phyloP scores from a whole-genome alignment of 2,329 filamentous ascomycete genomes.

The Diplodia seriata region DNA sequence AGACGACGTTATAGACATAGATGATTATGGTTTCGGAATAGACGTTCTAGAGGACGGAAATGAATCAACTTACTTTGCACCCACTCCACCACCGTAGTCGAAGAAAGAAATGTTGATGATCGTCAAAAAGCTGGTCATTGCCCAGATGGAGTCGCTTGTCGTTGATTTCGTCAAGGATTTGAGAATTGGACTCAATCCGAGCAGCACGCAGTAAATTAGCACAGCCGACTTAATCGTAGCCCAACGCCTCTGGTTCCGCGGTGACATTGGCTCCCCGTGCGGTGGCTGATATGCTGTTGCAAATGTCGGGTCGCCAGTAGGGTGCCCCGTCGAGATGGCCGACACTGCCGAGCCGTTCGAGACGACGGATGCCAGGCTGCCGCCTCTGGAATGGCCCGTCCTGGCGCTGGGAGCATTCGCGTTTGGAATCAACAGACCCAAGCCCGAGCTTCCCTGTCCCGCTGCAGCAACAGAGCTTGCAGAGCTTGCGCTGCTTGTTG shows the following conservation, averaged over 20 bases:
- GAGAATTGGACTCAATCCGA: conserved; percentile 91
- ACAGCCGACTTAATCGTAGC: conserved; percentile 90
- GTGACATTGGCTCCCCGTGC: conserved; percentile 55
- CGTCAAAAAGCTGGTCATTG: conserved; percentile 90
- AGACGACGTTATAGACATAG: conserved; percentile 28
- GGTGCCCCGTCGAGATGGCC: conserved; percentile 37
- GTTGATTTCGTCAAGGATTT: conserved; percentile 96
- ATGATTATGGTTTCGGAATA: conserved; percentile 30
- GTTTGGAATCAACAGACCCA: conserved; percentile 47
- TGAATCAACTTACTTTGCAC: conserved; percentile 54
- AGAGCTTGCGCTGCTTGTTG: conserved; percentile 34
- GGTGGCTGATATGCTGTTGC: conserved; percentile 45
- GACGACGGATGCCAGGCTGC: conserved; percentile 64
- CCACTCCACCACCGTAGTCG: conserved; percentile 80
- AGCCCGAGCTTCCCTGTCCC: conserved; percentile 35
- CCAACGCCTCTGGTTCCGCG: conserved; percentile 68
- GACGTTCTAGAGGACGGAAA: conserved; percentile 11
- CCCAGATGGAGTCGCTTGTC: conserved; percentile 95
- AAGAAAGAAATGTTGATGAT: conserved; percentile 98
- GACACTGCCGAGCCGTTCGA: conserved; percentile 51
- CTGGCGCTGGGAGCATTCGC: conserved; percentile 26
- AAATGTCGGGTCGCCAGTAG: conserved; percentile 51
- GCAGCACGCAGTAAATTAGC: conserved; percentile 88
- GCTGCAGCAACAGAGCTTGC: conserved; percentile 17
- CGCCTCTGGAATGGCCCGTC: conserved; percentile 57